phyloP scores from a whole-genome alignment of 352 stramenopile species.

The Elongisporangium prolatum region DNA sequence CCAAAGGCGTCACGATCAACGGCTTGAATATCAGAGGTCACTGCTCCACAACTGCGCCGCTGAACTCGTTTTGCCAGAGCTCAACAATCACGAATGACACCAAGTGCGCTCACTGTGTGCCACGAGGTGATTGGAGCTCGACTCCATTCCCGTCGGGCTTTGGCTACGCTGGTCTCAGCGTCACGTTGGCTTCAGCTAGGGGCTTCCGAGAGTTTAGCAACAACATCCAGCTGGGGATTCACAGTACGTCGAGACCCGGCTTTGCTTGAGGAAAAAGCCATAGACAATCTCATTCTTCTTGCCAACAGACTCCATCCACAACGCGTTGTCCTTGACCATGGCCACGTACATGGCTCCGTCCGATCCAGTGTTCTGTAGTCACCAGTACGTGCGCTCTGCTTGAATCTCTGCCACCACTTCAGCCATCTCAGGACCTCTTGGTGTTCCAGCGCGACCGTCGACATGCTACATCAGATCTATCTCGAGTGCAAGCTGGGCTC shows the following conservation, averaged over 20 bases:
- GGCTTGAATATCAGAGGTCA: constrained; percentile 12
- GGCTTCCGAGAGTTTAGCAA: constrained; percentile 28
- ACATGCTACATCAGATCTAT: constrained; percentile 34
- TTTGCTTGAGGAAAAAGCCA: not conserved
- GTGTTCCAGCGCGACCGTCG: constrained; percentile 24
- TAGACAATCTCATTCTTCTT: too few species aligned
- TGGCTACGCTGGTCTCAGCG: constrained; percentile 21
- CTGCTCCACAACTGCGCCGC: constrained; percentile 19
- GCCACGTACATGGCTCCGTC: constrained; percentile 27
- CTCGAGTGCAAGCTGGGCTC: constrained; percentile 36
- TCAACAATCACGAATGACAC: constrained; percentile 18
- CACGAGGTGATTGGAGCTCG: constrained; percentile 24
- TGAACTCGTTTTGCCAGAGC: constrained; percentile 36
- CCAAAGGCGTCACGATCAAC: constrained; percentile 23
- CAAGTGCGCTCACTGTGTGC: constrained; percentile 29
- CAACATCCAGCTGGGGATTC: constrained; percentile 38
- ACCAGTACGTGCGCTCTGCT: constrained; percentile 28
- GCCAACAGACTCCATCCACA: constrained; percentile 38
- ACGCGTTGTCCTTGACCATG: constrained; percentile 23
- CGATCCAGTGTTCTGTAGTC: constrained; percentile 44
- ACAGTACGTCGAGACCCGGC: constrained; percentile 24
- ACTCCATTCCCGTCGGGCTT: constrained; percentile 39
- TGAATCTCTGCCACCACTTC: not conserved
- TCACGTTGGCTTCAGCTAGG: constrained; percentile 18
- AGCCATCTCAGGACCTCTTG: not conserved